Evolutionary conservation across 208 protist species (phyloP).

Genomic region (Trypanosoma platydactyli): DNA sequence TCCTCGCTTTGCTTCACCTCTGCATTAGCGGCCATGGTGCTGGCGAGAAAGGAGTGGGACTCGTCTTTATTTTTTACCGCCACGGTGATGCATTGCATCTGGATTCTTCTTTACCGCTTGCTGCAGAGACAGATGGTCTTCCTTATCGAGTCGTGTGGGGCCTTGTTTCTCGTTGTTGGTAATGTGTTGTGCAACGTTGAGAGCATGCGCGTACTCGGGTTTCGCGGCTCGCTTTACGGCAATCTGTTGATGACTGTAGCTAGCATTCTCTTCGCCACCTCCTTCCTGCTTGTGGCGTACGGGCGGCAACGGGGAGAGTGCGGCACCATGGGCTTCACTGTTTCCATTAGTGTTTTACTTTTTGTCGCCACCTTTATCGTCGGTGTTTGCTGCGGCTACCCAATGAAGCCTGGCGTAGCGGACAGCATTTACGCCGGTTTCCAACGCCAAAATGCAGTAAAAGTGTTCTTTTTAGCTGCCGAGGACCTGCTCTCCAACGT

Average conservation of each 20-base stretch:
- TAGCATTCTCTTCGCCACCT: conserved; percentile 21
- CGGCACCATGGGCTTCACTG: background rate
- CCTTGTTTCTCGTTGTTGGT: conserved; percentile 17
- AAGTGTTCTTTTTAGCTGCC: conserved; percentile 8
- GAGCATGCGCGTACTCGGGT: conserved; percentile 9
- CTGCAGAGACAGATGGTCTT: conserved; percentile 20
- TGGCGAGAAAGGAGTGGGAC: conserved; percentile 2
- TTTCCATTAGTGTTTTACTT: conserved; percentile 15
- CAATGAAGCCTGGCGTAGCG: background rate
- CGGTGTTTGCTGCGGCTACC: conserved; percentile 15
- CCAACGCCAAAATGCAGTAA: conserved; percentile 5
- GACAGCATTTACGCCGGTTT: conserved; percentile 18
- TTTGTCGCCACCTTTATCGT: conserved; percentile 17
- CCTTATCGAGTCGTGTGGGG: conserved; percentile 18
- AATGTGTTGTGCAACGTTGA: conserved; percentile 29
- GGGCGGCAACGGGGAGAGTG: conserved; percentile 1
- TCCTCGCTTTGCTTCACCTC: conserved; percentile 10
- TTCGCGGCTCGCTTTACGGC: conserved; percentile 1
- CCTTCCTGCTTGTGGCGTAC: conserved; percentile 22
- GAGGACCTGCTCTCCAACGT: conserved; percentile 21
- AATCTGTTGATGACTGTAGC: conserved; percentile 23
- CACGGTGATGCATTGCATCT: conserved; percentile 20
- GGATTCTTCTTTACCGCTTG: conserved; percentile 27
- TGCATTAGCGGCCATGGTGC: conserved; percentile 1
- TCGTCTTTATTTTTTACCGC: conserved; percentile 23